These are phyloP conservation scores for Zygnema circumcarinatum DNA, from an alignment of 139 green algal species.

Conservation along the genomic window DNA sequence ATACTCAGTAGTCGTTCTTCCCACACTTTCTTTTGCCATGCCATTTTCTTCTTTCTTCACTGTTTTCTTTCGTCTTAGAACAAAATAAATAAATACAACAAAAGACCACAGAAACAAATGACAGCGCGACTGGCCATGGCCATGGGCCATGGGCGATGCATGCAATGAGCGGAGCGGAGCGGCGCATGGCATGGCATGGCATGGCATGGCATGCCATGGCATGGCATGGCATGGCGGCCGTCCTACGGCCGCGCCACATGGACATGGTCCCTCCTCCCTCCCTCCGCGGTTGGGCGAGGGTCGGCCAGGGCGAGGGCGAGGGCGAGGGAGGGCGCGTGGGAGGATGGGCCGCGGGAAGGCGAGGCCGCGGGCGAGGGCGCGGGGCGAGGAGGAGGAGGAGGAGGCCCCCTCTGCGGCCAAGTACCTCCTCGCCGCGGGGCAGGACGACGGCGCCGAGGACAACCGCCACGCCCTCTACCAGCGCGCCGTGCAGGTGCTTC, in stretches of 20 bases:
- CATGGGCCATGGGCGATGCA: too few species aligned
- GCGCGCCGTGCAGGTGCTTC: slow-evolving; percentile 48
- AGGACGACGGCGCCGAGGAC: background rate
- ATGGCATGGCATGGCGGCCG: too few species aligned
- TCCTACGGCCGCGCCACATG: too few species aligned
- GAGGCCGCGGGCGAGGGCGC: background rate
- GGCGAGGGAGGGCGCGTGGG: background rate
- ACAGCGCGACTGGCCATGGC: too few species aligned
- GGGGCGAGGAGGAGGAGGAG: background rate
- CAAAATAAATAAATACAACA: too few species aligned
- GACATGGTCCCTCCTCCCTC: too few species aligned
- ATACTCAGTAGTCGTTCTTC: background rate
- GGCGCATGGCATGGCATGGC: too few species aligned
- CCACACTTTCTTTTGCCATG: background rate
- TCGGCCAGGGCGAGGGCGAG: background rate
- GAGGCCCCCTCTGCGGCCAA: background rate
- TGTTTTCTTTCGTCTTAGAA: background rate
- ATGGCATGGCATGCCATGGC: too few species aligned
- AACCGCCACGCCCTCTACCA: slow-evolving; percentile 38
- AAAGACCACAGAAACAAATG: too few species aligned
- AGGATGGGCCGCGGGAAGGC: background rate
- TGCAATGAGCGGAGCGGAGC: too few species aligned
- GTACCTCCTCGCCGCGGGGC: background rate
- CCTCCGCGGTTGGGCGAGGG: too few species aligned
- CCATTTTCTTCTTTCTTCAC: background rate